Evolutionary conservation across 192 early-diverging fungal species (phyloP), one percentile per base, ranked within the genome.

Genomic region (Obelidium mucronatum): DNA sequence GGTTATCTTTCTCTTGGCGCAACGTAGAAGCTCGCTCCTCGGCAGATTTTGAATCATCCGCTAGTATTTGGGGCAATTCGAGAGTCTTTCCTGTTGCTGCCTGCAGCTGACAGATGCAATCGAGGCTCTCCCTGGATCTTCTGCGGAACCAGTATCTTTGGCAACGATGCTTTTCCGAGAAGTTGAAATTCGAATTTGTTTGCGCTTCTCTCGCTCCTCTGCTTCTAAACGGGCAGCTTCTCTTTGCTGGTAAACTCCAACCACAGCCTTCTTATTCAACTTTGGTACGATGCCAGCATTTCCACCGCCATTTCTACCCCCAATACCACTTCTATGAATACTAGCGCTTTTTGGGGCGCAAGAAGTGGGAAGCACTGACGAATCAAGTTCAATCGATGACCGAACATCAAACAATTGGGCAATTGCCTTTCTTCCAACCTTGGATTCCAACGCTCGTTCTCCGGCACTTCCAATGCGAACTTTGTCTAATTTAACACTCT

Each of bases 401-500:
- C 24, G 22, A 37, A 64, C 24, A 64, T 64, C 61, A 39, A 34
- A 64, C 36, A 30, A 22, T 6, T 37, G 28, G 31, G 3, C 36
- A 24, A 37, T 11, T 13, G 6, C 11, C 3, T 13, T 3, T 48
- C 33, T 5, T 17, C 66, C 42, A 13, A 68, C 22, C 15, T 4
- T 28, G 11, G 66, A 19, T 33, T 68, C 66, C 36, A 68, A 15
- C 4, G 66, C 66, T 13, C 66, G 19, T 35, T 68, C 51, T 37
- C 66, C 66, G 24, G 66, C 66, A 33, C 15, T n/a, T 28, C 66
- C 66, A 68, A 68, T 68, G 30, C 51, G 66, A 44, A 68, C 33
- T 30, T 53, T 44, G 4, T 68, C 30, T 22, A 68, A 28, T n/a
- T 40, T 24, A 13, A 68, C 66, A 30, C 51, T n/a, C 4, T 4